Evolutionary conservation across 805 yeast genomes (phyloP).

Genomic region (Vanderwaltozyma yarrowii): DNA sequence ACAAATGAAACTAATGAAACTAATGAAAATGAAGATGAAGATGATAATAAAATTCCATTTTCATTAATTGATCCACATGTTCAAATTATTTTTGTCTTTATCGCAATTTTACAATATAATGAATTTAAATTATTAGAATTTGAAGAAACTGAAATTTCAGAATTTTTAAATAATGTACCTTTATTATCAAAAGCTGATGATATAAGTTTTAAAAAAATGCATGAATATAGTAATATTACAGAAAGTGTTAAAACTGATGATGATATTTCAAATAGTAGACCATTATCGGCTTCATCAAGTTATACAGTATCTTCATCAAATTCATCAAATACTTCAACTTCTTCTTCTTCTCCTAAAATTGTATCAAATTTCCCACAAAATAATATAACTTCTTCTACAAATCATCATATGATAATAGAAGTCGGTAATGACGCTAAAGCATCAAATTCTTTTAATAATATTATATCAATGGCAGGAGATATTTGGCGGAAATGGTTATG

Average conservation of each 20-base stretch:
- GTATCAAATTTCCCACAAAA: neutral
- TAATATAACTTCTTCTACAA: no score
- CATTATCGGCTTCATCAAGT: neutral
- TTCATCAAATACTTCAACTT: conserved; percentile 1
- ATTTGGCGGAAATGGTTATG: conserved; percentile 79
- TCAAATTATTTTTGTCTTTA: conserved; percentile 62
- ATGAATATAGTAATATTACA: conserved; percentile 1
- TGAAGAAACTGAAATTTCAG: conserved; percentile 83
- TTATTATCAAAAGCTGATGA: conserved; percentile 27
- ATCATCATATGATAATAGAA: conserved; percentile 22
- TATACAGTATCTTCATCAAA: neutral
- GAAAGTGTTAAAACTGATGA: neutral
- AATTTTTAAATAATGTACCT: conserved; percentile 48
- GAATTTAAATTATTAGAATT: conserved; percentile 72
- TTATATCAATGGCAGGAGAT: conserved; percentile 73
- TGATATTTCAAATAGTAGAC: neutral
- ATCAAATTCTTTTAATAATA: conserved; percentile 57
- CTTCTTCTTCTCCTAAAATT: conserved; percentile 1
- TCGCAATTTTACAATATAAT: conserved; percentile 72
- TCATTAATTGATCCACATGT: conserved; percentile 62
- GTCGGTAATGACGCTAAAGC: conserved; percentile 35
- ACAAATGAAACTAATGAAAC: conserved; percentile 1
- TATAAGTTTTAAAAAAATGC: conserved; percentile 20
- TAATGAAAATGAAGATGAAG: conserved; percentile 1
- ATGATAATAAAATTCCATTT: conserved; percentile 14